Base-by-base conservation (phyloP, 169 alveolate species). In the Nephromyces sp. region DNA sequence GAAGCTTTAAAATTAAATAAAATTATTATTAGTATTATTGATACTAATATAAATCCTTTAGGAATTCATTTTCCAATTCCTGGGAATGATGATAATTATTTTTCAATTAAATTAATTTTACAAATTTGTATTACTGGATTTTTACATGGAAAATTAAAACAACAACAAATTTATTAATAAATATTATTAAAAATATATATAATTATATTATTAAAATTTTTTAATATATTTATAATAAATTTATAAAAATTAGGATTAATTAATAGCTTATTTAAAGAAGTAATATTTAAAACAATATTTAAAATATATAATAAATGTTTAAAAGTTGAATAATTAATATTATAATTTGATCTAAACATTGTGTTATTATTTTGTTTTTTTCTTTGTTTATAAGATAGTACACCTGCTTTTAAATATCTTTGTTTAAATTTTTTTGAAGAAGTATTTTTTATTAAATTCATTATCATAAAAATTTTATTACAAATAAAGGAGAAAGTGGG, bases 11-110 rank as follows among this genome's bases (percentile, higher is more conserved):
- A 66, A 66, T 66, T 66, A 66, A 66, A 66, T 22, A 66, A 66
- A 66, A 66, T 66, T 66, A 66, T 66, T 66, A 29, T 66, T 22
- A 66, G 72, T 66, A 66, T 66, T 66, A 8, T 66, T 66, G 72
- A 66, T 66, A 66, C 72, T 32, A 66, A 66, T 66, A 30, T 22
- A 22, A 29, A 29, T 66, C 5, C 28, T 32, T 25, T 32, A 5
- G 22, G 28, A 32, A 66, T 66, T 66, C 67, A 25, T 66, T 25
- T 66, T 5, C 22, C 22, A 66, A 66, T 66, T 6, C 5, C 28
- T 6, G 72, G 72, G 29, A 66, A 66, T 66, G 67, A 66, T 66
- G 67, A 66, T 22, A 66, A 66, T 66, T 66, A 30, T 66, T 4
- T 66, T 66, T 25, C 28, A 66, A 66, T 29, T 30, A 66, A 66